phyloP scores from a whole-genome alignment of 2,329 filamentous ascomycete species.

The Cyphellophora europaea region DNA sequence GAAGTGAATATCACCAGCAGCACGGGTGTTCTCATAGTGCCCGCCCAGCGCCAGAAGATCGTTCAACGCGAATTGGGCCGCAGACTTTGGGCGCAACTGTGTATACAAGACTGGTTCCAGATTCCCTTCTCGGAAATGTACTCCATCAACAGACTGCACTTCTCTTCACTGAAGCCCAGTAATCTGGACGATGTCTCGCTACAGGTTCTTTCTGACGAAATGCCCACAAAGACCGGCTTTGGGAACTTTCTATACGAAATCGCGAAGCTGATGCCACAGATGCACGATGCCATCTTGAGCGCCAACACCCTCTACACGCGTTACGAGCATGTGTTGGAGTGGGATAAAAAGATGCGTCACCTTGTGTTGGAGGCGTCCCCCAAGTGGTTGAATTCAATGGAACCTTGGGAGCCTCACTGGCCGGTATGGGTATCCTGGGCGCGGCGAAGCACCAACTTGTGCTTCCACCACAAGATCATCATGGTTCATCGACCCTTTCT shows the following conservation, averaged over 20 bases:
- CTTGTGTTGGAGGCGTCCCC: slow-evolving; percentile 26
- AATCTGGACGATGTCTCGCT: slow-evolving; percentile 29
- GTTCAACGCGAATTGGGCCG: slow-evolving; percentile 27
- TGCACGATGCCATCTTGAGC: slow-evolving; percentile 28
- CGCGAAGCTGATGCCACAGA: slow-evolving; percentile 26
- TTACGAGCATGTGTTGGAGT: slow-evolving; percentile 31
- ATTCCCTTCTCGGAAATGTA: slow-evolving; percentile 31
- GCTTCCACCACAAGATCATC: slow-evolving; percentile 19
- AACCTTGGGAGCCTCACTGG: slow-evolving; percentile 26
- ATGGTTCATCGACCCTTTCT: slow-evolving; percentile 28
- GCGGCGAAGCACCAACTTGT: slow-evolving; percentile 28
- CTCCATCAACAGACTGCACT: slow-evolving; percentile 27
- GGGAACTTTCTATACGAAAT: slow-evolving; percentile 30
- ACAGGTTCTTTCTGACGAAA: slow-evolving; percentile 8
- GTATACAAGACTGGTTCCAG: slow-evolving; percentile 34
- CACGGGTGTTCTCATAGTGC: slow-evolving; percentile 2
- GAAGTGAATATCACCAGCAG: slow-evolving; percentile 10
- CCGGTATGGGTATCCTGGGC: slow-evolving; percentile 32
- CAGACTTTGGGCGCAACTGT: slow-evolving; percentile 30
- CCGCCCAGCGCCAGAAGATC: slow-evolving; percentile 12
- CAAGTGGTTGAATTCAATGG: slow-evolving; percentile 23
- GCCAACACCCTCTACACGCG: slow-evolving; percentile 28
- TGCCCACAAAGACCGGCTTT: slow-evolving; percentile 26
- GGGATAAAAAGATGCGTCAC: slow-evolving; percentile 29
- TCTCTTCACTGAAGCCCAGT: slow-evolving; percentile 24